Base-by-base conservation (phyloP, 1,139 yeast species). In the Suhomyces bokatorum region DNA sequence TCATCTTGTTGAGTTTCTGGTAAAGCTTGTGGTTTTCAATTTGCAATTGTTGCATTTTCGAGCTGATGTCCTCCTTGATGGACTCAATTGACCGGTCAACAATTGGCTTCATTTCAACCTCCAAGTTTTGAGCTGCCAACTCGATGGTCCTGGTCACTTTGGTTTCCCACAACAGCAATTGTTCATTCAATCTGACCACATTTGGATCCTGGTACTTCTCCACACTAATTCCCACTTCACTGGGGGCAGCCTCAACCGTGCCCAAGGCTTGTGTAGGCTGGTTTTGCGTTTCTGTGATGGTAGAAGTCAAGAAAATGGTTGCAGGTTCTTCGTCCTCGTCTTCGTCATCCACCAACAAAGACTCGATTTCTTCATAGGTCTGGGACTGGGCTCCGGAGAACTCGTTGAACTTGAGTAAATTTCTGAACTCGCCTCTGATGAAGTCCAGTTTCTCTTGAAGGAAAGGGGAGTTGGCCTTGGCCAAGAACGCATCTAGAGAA, bases 21-120 rank as follows among this genome's bases (percentile, higher is more conserved):
- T 80, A 83, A 37, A 73, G 72, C 14, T 57, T 51, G 49, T 74
- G 73, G 46, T 77, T 73, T 2, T 56, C 56, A n/a, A 56, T 59
- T 45, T 80, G 77, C 39, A 82, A 60, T 1, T 59, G 50, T 48
- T 72, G 73, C 43, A 83, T 64, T 26, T 62, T 60, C 1, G 64
- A 64, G 11, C 76, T 69, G 20, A 83, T 57, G 2, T 55, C 50
- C 5, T 73, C 73, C 42, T 66, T 67, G 34, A 76, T 55, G 4
- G 54, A 53, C 0, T 59, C 69, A 35, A 75, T 59, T 26, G 66
- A 64, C 2, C 50, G 49, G 6, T 64, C 58, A 35, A 78, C 66
- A 15, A 69, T 53, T 0, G 73, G 70, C 16, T 62, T 54, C 54
- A 77, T 68, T 42, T 77, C 78, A 6, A 50, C 46, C 30, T 66